Conservation (phyloP, 805 yeast species). For the Pichia insulana region DNA sequence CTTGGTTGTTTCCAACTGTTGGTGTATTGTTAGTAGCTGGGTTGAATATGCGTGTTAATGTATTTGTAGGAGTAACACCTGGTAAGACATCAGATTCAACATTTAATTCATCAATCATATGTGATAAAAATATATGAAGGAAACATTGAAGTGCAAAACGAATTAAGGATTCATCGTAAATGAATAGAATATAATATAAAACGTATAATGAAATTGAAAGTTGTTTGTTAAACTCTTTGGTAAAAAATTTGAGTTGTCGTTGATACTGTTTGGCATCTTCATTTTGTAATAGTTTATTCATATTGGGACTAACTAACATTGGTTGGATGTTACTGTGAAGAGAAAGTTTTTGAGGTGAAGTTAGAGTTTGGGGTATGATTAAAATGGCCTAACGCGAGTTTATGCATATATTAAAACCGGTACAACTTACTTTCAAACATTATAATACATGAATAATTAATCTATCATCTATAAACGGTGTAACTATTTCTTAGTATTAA, state of each 20-base stretch:
- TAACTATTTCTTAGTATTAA: constrained; percentile 3
- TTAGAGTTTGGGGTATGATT: too few relatives aligned
- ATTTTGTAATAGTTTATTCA: constrained; percentile 1
- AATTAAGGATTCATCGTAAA: constrained; percentile 10
- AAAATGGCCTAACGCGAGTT: too few relatives aligned
- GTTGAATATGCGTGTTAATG: not conserved
- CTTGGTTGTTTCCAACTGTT: too few relatives aligned
- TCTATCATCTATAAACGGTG: not conserved
- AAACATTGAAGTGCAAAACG: constrained; percentile 1
- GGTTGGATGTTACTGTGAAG: not conserved
- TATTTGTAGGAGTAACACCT: constrained; percentile 1
- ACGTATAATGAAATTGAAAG: constrained; percentile 2
- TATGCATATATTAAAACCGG: too few relatives aligned
- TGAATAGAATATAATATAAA: constrained; percentile 7
- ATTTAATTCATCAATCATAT: constrained; percentile 1
- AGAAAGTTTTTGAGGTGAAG: not conserved
- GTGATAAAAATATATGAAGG: constrained; percentile 5
- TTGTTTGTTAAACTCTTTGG: constrained; percentile 2
- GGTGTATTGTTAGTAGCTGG: not conserved
- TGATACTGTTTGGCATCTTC: constrained; percentile 1
- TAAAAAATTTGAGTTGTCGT: constrained; percentile 1
- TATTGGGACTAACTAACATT: constrained; percentile 2
- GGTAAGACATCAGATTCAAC: not conserved
- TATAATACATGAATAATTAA: too few relatives aligned
- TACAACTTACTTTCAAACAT: too few relatives aligned